These are phyloP conservation scores for Daldinia loculata DNA, from an alignment of 495 filamentous ascomycete genomes.

Conservation along the genomic window DNA sequence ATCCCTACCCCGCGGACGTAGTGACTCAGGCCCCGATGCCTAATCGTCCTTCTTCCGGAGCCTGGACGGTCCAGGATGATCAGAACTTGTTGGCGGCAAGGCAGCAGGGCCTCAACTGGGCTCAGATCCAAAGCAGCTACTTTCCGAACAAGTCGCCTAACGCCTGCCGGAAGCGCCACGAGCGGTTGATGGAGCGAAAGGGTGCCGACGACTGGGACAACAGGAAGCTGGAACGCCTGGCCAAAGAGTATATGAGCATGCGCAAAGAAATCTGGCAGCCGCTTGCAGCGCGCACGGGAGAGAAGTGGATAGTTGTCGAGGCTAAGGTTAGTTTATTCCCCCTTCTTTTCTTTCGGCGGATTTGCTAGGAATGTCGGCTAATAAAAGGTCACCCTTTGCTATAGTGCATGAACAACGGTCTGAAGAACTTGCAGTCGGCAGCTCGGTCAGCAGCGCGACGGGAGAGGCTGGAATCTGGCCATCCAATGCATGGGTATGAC, in stretches of 20 bases:
- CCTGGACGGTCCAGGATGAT: constrained; percentile 73
- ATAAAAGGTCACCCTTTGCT: constrained; percentile 6
- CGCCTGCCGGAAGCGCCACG: constrained; percentile 80
- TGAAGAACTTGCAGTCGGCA: constrained; percentile 65
- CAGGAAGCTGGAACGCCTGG: constrained; percentile 69
- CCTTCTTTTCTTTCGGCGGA: not conserved
- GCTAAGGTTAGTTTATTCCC: constrained; percentile 63
- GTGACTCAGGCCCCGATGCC: constrained; percentile 47
- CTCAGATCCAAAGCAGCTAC: constrained; percentile 70
- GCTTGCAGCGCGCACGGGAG: constrained; percentile 67
- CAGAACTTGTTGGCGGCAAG: constrained; percentile 67
- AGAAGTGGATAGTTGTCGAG: constrained; percentile 77
- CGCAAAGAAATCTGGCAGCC: constrained; percentile 76
- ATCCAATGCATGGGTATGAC: constrained; percentile 55
- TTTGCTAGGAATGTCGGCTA: not conserved
- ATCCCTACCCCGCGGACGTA: constrained; percentile 49
- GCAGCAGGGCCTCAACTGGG: constrained; percentile 74
- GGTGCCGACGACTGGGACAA: constrained; percentile 74
- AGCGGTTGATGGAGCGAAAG: constrained; percentile 73
- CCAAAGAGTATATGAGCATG: constrained; percentile 72
- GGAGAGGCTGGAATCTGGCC: constrained; percentile 59
- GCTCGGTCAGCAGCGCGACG: constrained; percentile 60
- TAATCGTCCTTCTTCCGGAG: constrained; percentile 61
- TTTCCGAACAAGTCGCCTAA: constrained; percentile 79
- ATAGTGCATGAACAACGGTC: constrained; percentile 66